Percentiles rank a stretch among this genome's conserved stretches.
phyloP scores from a whole-genome alignment of 129 eudicot species.

The Mikania micrantha region DNA sequence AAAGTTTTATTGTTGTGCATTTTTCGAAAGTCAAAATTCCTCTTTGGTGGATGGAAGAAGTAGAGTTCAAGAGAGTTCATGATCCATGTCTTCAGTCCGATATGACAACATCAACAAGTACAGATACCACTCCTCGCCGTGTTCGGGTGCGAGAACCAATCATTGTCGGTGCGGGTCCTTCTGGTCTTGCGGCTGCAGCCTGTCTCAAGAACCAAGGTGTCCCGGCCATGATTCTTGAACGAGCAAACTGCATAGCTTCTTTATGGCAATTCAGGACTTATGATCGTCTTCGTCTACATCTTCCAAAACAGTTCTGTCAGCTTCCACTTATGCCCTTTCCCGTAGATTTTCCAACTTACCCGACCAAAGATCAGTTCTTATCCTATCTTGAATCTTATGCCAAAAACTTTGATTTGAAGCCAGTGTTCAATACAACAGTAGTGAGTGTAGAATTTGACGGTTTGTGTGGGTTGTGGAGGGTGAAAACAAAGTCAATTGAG shows the following conservation, averaged over 20 bases:
- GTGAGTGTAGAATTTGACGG: slow-evolving; percentile 34
- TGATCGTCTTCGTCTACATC: slow-evolving; percentile 48
- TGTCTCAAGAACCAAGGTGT: slow-evolving; percentile 42
- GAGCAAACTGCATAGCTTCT: slow-evolving; percentile 46
- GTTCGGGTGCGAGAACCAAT: slow-evolving; percentile 44
- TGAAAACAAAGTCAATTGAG: slow-evolving; percentile 30
- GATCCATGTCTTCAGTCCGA: slow-evolving; percentile 23
- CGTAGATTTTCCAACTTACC: slow-evolving; percentile 35
- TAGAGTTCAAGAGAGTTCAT: slow-evolving; percentile 41
- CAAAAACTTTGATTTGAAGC: slow-evolving; percentile 25
- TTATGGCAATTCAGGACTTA: slow-evolving; percentile 45
- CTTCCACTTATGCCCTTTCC: slow-evolving; percentile 48
- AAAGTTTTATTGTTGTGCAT: slow-evolving; percentile 6
- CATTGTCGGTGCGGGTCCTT: slow-evolving; percentile 53
- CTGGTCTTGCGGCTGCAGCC: slow-evolving; percentile 48
- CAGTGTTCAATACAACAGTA: slow-evolving; percentile 37
- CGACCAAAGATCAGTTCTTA: slow-evolving; percentile 37
- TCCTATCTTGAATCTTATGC: slow-evolving; percentile 46
- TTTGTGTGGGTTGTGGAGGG: slow-evolving; percentile 38
- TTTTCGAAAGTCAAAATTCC: slow-evolving; percentile 10
- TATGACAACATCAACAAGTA: slow-evolving; percentile 7
- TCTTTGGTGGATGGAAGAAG: slow-evolving; percentile 19
- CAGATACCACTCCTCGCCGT: slow-evolving; percentile 1
- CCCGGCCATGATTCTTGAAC: slow-evolving; percentile 42
- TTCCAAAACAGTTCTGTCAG: slow-evolving; percentile 52